These are phyloP conservation scores for Populus nigra DNA, from an alignment of 345 rosid species.

Conservation along the genomic window DNA sequence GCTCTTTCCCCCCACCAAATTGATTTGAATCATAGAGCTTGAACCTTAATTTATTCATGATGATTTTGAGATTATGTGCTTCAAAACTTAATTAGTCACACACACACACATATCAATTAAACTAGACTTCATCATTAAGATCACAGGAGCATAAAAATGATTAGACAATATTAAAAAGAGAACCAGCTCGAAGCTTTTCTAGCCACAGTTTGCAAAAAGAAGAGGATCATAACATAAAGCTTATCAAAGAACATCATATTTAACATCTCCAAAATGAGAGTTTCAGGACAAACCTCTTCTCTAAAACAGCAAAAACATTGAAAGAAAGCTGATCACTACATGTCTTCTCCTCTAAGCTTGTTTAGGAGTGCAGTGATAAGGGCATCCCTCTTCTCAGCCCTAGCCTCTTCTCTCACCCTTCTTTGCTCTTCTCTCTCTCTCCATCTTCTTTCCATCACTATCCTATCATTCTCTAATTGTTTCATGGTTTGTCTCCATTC, in stretches of 20 bases:
- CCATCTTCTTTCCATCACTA: constrained; percentile 77
- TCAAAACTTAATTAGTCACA: background rate
- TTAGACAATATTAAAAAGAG: background rate
- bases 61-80: background rate
- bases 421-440: constrained; percentile 93
- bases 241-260: constrained; percentile 9
- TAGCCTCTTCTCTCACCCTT: constrained; percentile 74
- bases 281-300: constrained; percentile 32
- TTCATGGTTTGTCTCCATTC: constrained; percentile 92
- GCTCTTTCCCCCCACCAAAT: background rate
- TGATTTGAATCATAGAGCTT: background rate
- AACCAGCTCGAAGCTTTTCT: background rate
- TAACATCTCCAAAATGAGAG: constrained; percentile 7
- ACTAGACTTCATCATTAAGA: background rate
- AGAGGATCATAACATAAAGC: background rate
- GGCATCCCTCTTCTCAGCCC: constrained; percentile 91
- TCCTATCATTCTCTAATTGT: constrained; percentile 80
- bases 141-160: background rate
- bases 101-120: too few species aligned
- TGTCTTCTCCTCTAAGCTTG: constrained; percentile 61
- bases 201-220: background rate
- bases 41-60: background rate
- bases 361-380: constrained; percentile 72
- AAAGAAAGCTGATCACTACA: constrained; percentile 11
- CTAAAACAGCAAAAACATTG: constrained; percentile 16